These are phyloP conservation scores for Rhodotorula taiwanensis DNA, from an alignment of 768 basidiomycete genomes.

Conservation along the genomic window DNA sequence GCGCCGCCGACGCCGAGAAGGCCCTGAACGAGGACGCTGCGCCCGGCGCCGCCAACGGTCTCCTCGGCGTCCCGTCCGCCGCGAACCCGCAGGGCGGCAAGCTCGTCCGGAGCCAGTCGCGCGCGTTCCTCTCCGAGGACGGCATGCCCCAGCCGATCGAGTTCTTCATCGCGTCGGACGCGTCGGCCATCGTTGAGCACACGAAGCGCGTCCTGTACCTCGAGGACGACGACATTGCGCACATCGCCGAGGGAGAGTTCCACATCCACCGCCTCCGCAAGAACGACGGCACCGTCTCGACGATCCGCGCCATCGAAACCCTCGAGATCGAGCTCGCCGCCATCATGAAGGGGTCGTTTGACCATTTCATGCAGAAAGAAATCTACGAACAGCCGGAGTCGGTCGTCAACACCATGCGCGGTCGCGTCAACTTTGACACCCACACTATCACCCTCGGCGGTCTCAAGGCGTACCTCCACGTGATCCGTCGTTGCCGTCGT, in stretches of 20 bases:
- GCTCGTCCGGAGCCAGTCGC: constrained; percentile 85
- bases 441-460: constrained; percentile 89
- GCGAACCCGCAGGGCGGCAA: constrained; percentile 55
- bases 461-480: constrained; percentile 85
- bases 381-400: constrained; percentile 63
- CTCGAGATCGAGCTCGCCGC: constrained; percentile 98
- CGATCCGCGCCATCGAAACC: constrained; percentile 92
- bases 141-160: constrained; percentile 98
- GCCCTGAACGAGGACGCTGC: constrained; percentile 16
- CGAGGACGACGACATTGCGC: constrained; percentile 98
- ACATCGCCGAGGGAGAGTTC: constrained; percentile 87
- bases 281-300: constrained; percentile 61
- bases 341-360: constrained; percentile 99
- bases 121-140: constrained; percentile 97
- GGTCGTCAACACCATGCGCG: constrained; percentile 99
- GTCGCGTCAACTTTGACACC: constrained; percentile 95
- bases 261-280: constrained; percentile 97
- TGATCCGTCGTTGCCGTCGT: constrained; percentile 87
- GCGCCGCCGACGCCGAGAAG: constrained; percentile 40
- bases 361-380: constrained; percentile 99
- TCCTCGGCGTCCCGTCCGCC: constrained; percentile 44
- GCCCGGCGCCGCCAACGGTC: constrained; percentile 45
- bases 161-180: constrained; percentile 98
- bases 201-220: constrained; percentile 98
- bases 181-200: constrained; percentile 92